These are phyloP conservation scores for Paracorniculantispora psalliotae DNA, from an alignment of 2,329 filamentous ascomycete species.

Conservation along the genomic window DNA sequence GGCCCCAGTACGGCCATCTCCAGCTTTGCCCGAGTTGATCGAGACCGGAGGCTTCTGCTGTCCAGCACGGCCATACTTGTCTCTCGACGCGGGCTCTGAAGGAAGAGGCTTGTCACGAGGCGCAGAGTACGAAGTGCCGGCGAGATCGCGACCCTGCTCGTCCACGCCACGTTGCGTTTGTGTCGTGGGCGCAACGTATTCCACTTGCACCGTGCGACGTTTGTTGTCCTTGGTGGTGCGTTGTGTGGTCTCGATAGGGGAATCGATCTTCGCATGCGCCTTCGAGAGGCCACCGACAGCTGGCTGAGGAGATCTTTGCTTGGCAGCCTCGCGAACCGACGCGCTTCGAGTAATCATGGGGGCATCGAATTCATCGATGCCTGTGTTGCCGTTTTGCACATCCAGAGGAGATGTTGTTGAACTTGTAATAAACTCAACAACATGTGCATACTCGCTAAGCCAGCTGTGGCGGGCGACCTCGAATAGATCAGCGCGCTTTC, in stretches of 20 bases:
- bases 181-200: conserved; percentile 90
- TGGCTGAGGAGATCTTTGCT: conserved; percentile 52
- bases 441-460: conserved; percentile 94
- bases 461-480: conserved; percentile 97
- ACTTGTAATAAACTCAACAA: conserved; percentile 95
- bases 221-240: conserved; percentile 81
- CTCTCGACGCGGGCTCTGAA: conserved; percentile 43
- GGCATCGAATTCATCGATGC: conserved; percentile 52
- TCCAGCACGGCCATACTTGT: conserved; percentile 13
- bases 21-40: neutral
- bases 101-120: conserved; percentile 55
- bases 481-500: conserved; percentile 91
- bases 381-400: conserved; percentile 73
- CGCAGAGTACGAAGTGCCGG: conserved; percentile 23
- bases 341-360: conserved; percentile 74
- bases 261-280: conserved; percentile 70
- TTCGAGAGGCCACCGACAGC: conserved; percentile 60
- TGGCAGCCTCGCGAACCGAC: conserved; percentile 83
- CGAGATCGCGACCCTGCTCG: conserved; percentile 41
- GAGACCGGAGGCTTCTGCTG: conserved; percentile 23
- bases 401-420: conserved; percentile 83
- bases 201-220: conserved; percentile 90
- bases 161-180: conserved; percentile 67
- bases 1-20: conserved; percentile 29
- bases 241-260: conserved; percentile 46